Evolutionary conservation across 148 eudicot species (phyloP).

Genomic region (Polygonum aviculare): DNA sequence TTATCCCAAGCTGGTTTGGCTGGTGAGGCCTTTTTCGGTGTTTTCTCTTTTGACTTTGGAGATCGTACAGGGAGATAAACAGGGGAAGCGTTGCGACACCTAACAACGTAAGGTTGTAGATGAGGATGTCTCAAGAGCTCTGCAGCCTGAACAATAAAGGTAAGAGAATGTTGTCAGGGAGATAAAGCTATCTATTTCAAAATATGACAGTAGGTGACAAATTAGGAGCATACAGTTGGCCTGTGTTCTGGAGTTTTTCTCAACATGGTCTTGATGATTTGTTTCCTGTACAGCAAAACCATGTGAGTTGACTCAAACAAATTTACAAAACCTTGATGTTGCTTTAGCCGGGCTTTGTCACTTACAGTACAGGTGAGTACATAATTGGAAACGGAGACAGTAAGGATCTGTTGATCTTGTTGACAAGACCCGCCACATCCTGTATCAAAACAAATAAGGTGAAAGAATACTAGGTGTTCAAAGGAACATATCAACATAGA

Average conservation of each 20-base stretch:
- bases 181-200: background rate
- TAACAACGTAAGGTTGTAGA: slow-evolving; percentile 67
- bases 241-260: slow-evolving; percentile 92
- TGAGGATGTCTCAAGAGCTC: slow-evolving; percentile 78
- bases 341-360: background rate
- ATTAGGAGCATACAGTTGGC: slow-evolving; percentile 67
- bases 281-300: slow-evolving; percentile 47
- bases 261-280: slow-evolving; percentile 88
- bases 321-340: background rate
- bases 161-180: background rate
- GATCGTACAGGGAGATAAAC: slow-evolving; percentile 82
- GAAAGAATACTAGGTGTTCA: background rate
- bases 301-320: background rate
- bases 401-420: slow-evolving; percentile 71
- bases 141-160: slow-evolving; percentile 51
- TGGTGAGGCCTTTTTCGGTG: slow-evolving; percentile 40
- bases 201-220: background rate
- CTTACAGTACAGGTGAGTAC: slow-evolving; percentile 83
- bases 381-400: slow-evolving; percentile 76
- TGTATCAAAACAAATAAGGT: slow-evolving; percentile 19
- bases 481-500: slow-evolving; percentile 4
- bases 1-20: slow-evolving; percentile 32
- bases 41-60: slow-evolving; percentile 56
- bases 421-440: slow-evolving; percentile 83
- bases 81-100: slow-evolving; percentile 62